These are phyloP conservation scores for Alnus rubra DNA, from an alignment of 306 rosid species.

Conservation along the genomic window DNA sequence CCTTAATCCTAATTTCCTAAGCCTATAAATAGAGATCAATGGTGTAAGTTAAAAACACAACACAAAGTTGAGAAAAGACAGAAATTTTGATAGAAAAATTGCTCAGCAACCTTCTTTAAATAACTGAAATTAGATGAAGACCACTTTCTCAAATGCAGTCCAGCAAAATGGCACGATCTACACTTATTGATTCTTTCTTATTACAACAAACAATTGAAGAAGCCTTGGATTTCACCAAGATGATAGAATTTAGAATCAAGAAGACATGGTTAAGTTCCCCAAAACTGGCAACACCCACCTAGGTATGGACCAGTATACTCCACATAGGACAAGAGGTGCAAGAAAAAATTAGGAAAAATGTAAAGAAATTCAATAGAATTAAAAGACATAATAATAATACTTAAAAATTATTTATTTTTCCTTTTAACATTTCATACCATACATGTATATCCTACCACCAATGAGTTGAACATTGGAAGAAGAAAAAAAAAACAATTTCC, in stretches of 20 bases:
- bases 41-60: too few relatives aligned
- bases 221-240: not conserved
- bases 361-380: constrained; percentile 7
- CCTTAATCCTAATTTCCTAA: too few relatives aligned
- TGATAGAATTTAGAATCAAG: not conserved
- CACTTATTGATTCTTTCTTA: too few relatives aligned
- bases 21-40: too few relatives aligned
- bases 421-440: constrained; percentile 41
- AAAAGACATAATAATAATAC: constrained; percentile 24
- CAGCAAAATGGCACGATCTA: too few relatives aligned
- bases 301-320: not conserved
- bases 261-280: not conserved
- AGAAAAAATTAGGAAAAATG: not conserved
- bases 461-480: constrained; percentile 34
- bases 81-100: too few relatives aligned
- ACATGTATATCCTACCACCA: constrained; percentile 59
- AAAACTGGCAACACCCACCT: not conserved
- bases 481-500: constrained; percentile 37
- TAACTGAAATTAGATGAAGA: too few relatives aligned
- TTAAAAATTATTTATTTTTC: constrained; percentile 37
- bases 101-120: too few relatives aligned
- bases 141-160: too few relatives aligned
- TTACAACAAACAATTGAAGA: too few relatives aligned
- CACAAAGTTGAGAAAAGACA: too few relatives aligned
- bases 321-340: not conserved